A percentile compares a stretch with the other conserved stretches of the same genome.
phyloP scores from a whole-genome alignment of 2,329 filamentous ascomycete species.

The Scytalidium sp. region DNA sequence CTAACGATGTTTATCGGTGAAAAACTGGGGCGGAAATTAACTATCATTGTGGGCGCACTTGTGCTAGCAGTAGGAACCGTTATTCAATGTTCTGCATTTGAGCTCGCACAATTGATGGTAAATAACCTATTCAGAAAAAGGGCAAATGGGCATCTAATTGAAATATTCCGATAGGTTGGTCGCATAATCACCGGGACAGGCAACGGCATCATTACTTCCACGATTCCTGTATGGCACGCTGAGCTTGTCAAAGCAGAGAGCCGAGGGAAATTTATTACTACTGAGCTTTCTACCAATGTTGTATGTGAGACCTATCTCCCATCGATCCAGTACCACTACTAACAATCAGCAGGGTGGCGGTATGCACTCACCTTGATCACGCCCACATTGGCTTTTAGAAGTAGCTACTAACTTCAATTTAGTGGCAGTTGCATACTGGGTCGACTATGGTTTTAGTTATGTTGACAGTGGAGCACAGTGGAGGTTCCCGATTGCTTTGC shows the following conservation, averaged over 20 bases:
- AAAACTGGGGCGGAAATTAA: conserved; percentile 49
- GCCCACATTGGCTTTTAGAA: conserved; percentile 19
- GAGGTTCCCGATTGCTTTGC: conserved; percentile 26
- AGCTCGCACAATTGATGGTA: neutral
- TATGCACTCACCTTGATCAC: neutral
- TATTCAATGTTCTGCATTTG: conserved; percentile 31
- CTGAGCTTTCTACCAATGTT: conserved; percentile 36
- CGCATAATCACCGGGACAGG: neutral
- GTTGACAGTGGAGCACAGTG: conserved; percentile 38
- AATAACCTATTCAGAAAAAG: neutral
- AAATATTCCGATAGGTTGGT: neutral
- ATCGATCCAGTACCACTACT: conserved; percentile 14
- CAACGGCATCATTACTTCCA: conserved; percentile 30
- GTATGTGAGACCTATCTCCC: conserved; percentile 17
- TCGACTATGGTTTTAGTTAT: conserved; percentile 53
- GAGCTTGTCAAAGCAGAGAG: conserved; percentile 37
- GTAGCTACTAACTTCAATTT: conserved; percentile 29
- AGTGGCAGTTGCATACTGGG: conserved; percentile 57
- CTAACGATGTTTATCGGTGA: conserved; percentile 42
- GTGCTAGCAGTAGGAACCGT: conserved; percentile 55
- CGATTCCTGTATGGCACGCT: conserved; percentile 48
- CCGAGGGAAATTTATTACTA: conserved; percentile 31
- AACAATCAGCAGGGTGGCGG: conserved; percentile 11
- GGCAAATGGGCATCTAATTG: neutral
- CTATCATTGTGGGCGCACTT: conserved; percentile 50